These are phyloP conservation scores for Buxus sempervirens DNA, from an alignment of 164 flowering plant species.

Conservation along the genomic window DNA sequence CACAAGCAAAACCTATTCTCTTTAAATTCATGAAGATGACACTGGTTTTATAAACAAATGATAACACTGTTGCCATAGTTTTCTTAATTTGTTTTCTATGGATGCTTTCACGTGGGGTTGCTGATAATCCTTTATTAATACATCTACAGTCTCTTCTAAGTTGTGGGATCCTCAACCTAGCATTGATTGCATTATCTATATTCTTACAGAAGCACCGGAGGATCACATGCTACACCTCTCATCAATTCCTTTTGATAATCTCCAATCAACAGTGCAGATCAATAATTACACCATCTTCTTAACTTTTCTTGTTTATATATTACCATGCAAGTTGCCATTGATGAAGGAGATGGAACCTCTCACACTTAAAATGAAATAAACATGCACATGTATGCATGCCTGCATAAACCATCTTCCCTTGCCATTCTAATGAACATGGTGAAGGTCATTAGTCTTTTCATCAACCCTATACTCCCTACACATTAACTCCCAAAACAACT, in stretches of 20 bases:
- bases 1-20: background rate
- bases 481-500: background rate
- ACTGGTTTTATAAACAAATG: no score
- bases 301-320: background rate
- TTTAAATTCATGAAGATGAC: no score
- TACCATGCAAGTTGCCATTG: background rate
- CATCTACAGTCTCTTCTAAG: conserved; percentile 29
- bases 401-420: background rate
- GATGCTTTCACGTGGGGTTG: conserved; percentile 57
- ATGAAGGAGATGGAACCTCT: background rate
- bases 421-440: background rate
- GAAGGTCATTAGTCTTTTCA: background rate
- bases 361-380: no score
- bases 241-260: background rate
- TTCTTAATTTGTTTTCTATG: conserved; percentile 41
- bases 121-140: conserved; percentile 46
- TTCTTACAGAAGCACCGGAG: conserved; percentile 27
- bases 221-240: conserved; percentile 10
- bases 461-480: background rate
- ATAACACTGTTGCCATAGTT: no score
- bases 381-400: background rate
- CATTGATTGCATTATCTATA: conserved; percentile 21
- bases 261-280: background rate
- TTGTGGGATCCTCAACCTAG: conserved; percentile 22
- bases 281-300: background rate